A percentile compares a stretch with the other conserved stretches of the same genome.
These are phyloP conservation scores for Phoma herbarum DNA, from an alignment of 2,329 filamentous ascomycete genomes.

Conservation along the genomic window DNA sequence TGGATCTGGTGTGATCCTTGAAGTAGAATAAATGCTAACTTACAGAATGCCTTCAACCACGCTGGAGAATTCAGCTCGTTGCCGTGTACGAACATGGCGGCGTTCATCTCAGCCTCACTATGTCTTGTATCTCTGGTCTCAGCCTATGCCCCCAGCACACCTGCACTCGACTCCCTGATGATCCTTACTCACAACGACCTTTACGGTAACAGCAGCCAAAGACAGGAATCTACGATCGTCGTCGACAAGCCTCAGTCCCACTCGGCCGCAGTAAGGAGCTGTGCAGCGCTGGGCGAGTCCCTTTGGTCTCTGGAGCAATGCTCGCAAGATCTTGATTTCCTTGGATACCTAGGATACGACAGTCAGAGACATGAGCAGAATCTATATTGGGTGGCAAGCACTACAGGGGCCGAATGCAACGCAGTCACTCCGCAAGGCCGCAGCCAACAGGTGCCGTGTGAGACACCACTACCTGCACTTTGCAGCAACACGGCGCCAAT, in stretches of 20 bases:
- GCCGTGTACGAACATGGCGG: conserved; percentile 23
- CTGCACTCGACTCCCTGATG: conserved; percentile 38
- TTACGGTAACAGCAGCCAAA: conserved; percentile 33
- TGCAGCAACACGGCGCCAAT: conserved; percentile 36
- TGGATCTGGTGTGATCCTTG: background rate
- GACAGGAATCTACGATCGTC: conserved; percentile 31
- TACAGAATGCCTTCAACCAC: conserved; percentile 2
- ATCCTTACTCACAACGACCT: conserved; percentile 44
- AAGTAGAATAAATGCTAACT: background rate
- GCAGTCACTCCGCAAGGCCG: conserved; percentile 35
- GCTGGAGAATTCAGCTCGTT: conserved; percentile 1
- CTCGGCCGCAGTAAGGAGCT: conserved; percentile 24
- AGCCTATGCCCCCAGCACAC: conserved; percentile 30
- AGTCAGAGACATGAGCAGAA: conserved; percentile 22
- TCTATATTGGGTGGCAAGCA: conserved; percentile 33
- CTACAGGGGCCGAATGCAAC: conserved; percentile 23
- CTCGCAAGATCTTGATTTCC: conserved; percentile 25
- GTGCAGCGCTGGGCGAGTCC: conserved; percentile 33
- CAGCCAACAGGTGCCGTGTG: conserved; percentile 27
- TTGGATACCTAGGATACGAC: conserved; percentile 33
- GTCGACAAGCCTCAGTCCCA: conserved; percentile 25
- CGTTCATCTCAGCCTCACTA: conserved; percentile 16
- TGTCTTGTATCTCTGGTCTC: conserved; percentile 21
- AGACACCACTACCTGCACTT: conserved; percentile 32
- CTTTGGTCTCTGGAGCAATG: conserved; percentile 30